Evolutionary conservation across 2,329 filamentous ascomycete species (phyloP).

Genomic region (Pseudogymnoascus sp.): DNA sequence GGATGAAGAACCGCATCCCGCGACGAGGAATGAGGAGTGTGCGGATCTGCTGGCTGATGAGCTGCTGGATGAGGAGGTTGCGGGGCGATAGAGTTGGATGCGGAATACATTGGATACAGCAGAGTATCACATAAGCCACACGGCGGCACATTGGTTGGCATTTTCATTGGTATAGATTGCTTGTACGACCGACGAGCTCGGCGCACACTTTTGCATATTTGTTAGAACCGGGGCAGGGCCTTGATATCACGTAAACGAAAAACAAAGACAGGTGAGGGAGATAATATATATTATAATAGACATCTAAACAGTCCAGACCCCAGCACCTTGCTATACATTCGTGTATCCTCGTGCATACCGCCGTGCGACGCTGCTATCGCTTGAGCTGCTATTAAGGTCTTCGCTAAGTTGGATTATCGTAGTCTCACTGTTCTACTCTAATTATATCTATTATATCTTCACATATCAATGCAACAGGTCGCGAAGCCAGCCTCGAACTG

Average conservation of each 20-base stretch:
- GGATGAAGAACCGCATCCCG: slow-evolving; percentile 1
- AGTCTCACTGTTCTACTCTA: too few relatives aligned
- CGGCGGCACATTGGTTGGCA: background rate
- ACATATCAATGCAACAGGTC: too few relatives aligned
- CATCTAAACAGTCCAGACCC: too few relatives aligned
- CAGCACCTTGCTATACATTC: too few relatives aligned
- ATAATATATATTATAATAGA: background rate
- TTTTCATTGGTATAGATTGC: background rate
- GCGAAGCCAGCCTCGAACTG: too few relatives aligned
- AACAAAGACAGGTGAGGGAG: background rate
- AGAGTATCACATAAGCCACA: background rate
- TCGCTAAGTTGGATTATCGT: too few relatives aligned
- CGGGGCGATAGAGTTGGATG: background rate
- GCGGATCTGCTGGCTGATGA: background rate
- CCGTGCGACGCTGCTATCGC: too few relatives aligned
- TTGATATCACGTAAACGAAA: background rate
- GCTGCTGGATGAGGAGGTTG: slow-evolving; percentile 11
- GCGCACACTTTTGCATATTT: background rate
- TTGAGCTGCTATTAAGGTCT: too few relatives aligned
- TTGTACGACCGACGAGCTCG: background rate
- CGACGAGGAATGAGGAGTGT: background rate
- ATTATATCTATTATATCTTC: too few relatives aligned
- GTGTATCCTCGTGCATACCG: too few relatives aligned
- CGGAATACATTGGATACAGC: background rate
- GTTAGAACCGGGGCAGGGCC: background rate